These are phyloP conservation scores for Prunus salicina DNA, from an alignment of 306 rosid genomes.

Conservation along the genomic window DNA sequence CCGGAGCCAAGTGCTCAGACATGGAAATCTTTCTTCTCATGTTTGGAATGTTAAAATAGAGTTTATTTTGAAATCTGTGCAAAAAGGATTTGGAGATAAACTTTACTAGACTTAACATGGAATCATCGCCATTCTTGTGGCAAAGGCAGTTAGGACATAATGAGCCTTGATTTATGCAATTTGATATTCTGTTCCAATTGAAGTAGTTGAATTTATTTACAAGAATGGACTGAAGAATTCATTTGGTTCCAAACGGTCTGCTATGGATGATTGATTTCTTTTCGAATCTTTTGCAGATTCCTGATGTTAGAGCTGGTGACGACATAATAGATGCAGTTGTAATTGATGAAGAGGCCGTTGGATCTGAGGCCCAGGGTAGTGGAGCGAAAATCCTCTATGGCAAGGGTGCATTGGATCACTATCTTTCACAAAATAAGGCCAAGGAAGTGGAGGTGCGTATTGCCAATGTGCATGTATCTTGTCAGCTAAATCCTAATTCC, in stretches of 20 bases:
- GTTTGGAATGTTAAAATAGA: no score
- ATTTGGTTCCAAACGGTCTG: neutral
- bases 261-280: neutral
- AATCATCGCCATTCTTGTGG: no score
- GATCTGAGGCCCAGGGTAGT: constrained; percentile 31
- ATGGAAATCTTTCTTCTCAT: no score
- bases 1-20: neutral
- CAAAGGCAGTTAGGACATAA: no score
- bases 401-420: constrained; percentile 63
- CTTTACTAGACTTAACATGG: no score
- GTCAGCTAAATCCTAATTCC: neutral
- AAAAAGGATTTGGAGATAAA: no score
- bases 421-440: constrained; percentile 49
- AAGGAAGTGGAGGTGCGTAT: constrained; percentile 46
- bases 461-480: neutral
- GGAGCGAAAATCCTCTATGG: constrained; percentile 90
- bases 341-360: constrained; percentile 86
- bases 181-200: no score
- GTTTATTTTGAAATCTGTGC: no score
- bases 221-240: no score
- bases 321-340: constrained; percentile 73
- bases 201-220: no score
- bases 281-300: constrained; percentile 59
- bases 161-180: no score
- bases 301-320: constrained; percentile 70